Evolutionary conservation across 768 basidiomycete genomes (phyloP).

Genomic region (Lyophyllum shimeji): DNA sequence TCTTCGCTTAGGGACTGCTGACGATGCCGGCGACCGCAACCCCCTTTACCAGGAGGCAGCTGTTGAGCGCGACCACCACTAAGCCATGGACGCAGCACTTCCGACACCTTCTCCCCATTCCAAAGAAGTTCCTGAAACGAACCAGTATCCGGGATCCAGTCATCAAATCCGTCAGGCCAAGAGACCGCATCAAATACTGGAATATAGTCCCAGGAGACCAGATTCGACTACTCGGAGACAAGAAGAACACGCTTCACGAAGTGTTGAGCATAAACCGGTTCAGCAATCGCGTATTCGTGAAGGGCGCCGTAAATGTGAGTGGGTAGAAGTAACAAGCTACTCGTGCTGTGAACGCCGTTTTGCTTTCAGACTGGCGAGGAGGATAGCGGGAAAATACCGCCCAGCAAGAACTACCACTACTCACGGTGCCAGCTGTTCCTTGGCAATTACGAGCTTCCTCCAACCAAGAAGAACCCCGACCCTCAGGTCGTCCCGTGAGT

Average conservation of each 20-base stretch:
- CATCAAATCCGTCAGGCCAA: constrained; percentile 56
- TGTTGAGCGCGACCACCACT: constrained; percentile 48
- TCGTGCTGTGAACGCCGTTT: not conserved
- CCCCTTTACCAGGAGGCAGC: constrained; percentile 33
- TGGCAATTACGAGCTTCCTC: constrained; percentile 61
- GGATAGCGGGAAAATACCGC: constrained; percentile 28
- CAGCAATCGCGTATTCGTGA: constrained; percentile 65
- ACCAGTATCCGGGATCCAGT: constrained; percentile 42
- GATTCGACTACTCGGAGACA: constrained; percentile 69
- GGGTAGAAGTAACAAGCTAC: constrained; percentile 1
- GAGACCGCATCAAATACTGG: constrained; percentile 82
- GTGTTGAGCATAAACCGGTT: constrained; percentile 74
- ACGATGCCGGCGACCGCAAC: constrained; percentile 30
- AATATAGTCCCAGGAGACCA: constrained; percentile 86
- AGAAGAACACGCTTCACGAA: constrained; percentile 57
- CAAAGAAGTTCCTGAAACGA: constrained; percentile 51
- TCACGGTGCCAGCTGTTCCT: constrained; percentile 79
- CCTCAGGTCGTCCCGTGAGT: constrained; percentile 47
- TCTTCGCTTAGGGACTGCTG: not conserved
- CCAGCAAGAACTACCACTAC: constrained; percentile 64
- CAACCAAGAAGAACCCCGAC: constrained; percentile 36
- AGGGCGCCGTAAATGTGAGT: constrained; percentile 38
- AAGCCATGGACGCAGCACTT: constrained; percentile 64
- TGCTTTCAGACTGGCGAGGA: constrained; percentile 19
- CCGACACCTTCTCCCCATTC: constrained; percentile 61